A percentile compares a stretch with the other conserved stretches of the same genome.
Evolutionary conservation across 1,284 basidiomycete genomes (phyloP).

Genomic region (Melampsora americana): DNA sequence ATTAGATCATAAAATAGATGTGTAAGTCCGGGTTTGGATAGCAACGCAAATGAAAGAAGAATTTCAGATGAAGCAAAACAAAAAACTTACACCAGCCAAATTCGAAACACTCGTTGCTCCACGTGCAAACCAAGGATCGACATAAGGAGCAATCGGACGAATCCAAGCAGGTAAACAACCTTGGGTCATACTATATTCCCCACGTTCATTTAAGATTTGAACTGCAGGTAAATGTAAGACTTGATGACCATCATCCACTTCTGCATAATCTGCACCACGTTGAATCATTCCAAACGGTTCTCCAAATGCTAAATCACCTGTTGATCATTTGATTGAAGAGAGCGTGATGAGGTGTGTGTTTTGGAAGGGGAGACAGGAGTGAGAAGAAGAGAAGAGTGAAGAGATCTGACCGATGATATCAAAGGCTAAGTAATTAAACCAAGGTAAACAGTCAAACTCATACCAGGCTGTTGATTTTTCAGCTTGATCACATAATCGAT

Average conservation of each 20-base stretch:
- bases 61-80: conserved; percentile 30
- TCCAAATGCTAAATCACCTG: conserved; percentile 65
- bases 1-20: neutral
- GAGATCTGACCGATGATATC: conserved; percentile 77
- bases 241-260: conserved; percentile 61
- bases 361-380: neutral
- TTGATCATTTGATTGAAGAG: conserved; percentile 46
- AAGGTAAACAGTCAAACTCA: conserved; percentile 65
- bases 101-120: conserved; percentile 69
- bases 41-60: neutral
- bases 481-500: conserved; percentile 59
- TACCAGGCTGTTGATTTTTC: conserved; percentile 3
- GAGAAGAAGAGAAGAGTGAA: conserved; percentile 52
- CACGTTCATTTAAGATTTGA: conserved; percentile 80
- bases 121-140: conserved; percentile 68
- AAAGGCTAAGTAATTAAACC: conserved; percentile 77
- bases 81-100: conserved; percentile 61
- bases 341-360: neutral
- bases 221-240: conserved; percentile 72
- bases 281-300: conserved; percentile 84
- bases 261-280: conserved; percentile 69
- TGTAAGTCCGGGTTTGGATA: neutral
- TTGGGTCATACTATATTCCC: conserved; percentile 79
- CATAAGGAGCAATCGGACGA: conserved; percentile 51
- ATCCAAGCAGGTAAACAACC: conserved; percentile 72